Evolutionary conservation across 2,329 filamentous ascomycete genomes (phyloP).

Genomic region (Orbilia quercus): DNA sequence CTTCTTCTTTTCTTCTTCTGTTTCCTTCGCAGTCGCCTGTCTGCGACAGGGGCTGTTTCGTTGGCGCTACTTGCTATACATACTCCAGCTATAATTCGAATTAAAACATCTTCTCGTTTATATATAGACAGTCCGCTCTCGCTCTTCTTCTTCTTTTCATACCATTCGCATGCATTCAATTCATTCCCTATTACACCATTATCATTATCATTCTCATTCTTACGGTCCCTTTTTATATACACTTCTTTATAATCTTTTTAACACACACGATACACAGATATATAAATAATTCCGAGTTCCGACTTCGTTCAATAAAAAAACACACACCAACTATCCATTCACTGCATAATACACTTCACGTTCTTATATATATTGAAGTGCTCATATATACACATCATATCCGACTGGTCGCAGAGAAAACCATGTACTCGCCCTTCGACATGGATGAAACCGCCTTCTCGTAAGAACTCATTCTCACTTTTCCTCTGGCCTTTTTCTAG

Average conservation of each 20-base stretch:
- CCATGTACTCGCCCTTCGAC: conserved; percentile 50
- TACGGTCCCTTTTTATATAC: no score
- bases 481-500: not conserved
- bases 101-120: no score
- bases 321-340: no score
- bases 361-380: no score
- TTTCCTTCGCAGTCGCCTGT: conserved; percentile 33
- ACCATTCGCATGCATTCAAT: no score
- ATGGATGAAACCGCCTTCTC: conserved; percentile 53
- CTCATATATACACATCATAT: no score
- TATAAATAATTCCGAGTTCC: not conserved
- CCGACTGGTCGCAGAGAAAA: not conserved
- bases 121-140: no score
- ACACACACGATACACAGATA: not conserved
- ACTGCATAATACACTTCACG: no score
- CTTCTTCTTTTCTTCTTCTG: conserved; percentile 30
- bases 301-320: no score
- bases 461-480: conserved; percentile 18
- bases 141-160: no score
- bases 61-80: conserved; percentile 54
- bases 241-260: not conserved
- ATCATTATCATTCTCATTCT: not conserved
- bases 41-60: conserved; percentile 54
- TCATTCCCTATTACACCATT: not conserved
- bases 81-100: no score